These are phyloP conservation scores for Guyanaporus albipodus DNA, from an alignment of 768 basidiomycete genomes.

Conservation along the genomic window DNA sequence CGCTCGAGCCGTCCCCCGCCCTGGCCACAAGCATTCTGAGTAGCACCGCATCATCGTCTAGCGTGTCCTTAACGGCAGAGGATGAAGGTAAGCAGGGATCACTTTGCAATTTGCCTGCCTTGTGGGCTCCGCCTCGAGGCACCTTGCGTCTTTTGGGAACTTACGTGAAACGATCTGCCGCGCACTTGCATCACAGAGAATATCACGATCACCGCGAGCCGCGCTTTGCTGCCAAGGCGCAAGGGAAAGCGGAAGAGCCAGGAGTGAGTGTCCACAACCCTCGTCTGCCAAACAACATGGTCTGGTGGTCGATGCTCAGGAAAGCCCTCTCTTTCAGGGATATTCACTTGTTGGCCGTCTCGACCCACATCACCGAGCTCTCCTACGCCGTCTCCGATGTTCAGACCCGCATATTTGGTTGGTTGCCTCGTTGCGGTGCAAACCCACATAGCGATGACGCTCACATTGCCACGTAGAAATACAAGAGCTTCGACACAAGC, in stretches of 20 bases:
- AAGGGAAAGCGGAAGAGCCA: slow-evolving; percentile 55
- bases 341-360: slow-evolving; percentile 70
- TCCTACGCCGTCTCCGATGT: slow-evolving; percentile 86
- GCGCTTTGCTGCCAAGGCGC: slow-evolving; percentile 38
- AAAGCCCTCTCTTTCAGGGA: slow-evolving; percentile 47
- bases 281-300: slow-evolving; percentile 19
- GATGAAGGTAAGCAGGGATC: slow-evolving; percentile 57
- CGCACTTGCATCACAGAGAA: slow-evolving; percentile 51
- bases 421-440: slow-evolving; percentile 11
- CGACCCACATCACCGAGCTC: slow-evolving; percentile 83
- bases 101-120: slow-evolving; percentile 10
- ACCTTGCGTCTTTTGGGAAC: slow-evolving; percentile 24
- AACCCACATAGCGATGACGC: slow-evolving; percentile 9
- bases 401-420: slow-evolving; percentile 88
- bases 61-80: slow-evolving; percentile 47
- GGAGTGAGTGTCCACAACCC: slow-evolving; percentile 51
- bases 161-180: slow-evolving; percentile 34
- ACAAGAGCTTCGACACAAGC: slow-evolving; percentile 88
- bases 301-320: slow-evolving; percentile 26
- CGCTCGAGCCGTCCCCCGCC: slow-evolving; percentile 29
- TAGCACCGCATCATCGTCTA: slow-evolving; percentile 42
- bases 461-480: slow-evolving; percentile 54
- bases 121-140: slow-evolving; percentile 25
- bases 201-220: slow-evolving; percentile 61
- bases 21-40: slow-evolving; percentile 17